These are phyloP conservation scores for Cyberlindnera petersonii DNA, from an alignment of 805 yeast species.

Conservation along the genomic window DNA sequence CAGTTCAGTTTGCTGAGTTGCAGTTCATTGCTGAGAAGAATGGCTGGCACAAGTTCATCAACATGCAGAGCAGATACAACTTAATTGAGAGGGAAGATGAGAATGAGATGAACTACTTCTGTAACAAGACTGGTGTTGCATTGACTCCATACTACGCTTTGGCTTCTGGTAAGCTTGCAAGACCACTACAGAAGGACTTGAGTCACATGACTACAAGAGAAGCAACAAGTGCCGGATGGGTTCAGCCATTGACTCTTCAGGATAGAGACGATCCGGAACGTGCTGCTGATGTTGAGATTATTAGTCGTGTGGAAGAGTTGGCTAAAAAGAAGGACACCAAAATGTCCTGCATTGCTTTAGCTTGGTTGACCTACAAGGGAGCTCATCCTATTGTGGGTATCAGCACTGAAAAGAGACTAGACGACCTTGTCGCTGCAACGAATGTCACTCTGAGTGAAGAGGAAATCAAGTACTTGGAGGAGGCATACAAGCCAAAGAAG, in stretches of 20 bases:
- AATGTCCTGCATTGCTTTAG: constrained; percentile 50
- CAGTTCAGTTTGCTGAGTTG: constrained; percentile 48
- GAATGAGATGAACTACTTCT: constrained; percentile 54
- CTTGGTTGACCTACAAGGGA: constrained; percentile 52
- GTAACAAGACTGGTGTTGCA: constrained; percentile 49
- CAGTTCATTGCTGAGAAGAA: constrained; percentile 52
- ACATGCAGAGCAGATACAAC: constrained; percentile 56
- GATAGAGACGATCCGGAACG: neutral
- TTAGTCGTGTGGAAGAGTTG: constrained; percentile 49
- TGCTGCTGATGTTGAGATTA: constrained; percentile 31
- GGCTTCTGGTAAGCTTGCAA: constrained; percentile 50
- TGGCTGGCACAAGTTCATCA: constrained; percentile 54
- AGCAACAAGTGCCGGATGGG: constrained; percentile 1
- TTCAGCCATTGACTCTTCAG: neutral
- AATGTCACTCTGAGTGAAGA: constrained; percentile 32
- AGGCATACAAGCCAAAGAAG: no score
- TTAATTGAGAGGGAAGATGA: constrained; percentile 57
- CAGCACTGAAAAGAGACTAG: constrained; percentile 43
- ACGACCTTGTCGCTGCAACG: constrained; percentile 46
- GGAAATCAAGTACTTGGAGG: constrained; percentile 19
- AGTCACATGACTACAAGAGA: no score
- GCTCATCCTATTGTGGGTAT: constrained; percentile 54
- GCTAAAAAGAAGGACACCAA: constrained; percentile 42
- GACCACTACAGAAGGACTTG: constrained; percentile 34
- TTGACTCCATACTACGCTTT: constrained; percentile 59